These are phyloP conservation scores for Candida bentonensis DNA, from an alignment of 805 yeast species.

Conservation along the genomic window DNA sequence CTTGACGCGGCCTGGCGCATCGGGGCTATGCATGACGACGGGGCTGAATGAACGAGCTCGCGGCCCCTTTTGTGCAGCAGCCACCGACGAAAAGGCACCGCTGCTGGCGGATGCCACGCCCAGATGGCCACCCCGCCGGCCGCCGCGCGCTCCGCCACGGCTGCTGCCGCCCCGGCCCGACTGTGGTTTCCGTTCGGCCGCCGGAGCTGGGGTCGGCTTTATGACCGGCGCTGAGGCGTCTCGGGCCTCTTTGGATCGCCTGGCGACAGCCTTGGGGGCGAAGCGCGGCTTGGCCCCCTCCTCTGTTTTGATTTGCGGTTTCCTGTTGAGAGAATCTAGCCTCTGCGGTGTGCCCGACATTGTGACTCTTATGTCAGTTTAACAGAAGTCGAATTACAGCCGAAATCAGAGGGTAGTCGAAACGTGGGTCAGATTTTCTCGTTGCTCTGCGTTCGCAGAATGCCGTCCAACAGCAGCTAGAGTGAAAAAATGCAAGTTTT, in stretches of 20 bases:
- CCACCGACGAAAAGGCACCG: constrained; percentile 3
- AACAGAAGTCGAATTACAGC: too few relatives aligned
- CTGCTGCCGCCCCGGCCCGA: constrained; percentile 12
- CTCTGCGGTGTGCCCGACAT: not conserved
- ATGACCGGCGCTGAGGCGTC: constrained; percentile 59
- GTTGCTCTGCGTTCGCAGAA: too few relatives aligned
- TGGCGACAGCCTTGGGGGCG: constrained; percentile 75
- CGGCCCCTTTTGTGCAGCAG: constrained; percentile 3
- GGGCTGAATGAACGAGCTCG: constrained; percentile 4
- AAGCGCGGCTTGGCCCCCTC: constrained; percentile 32
- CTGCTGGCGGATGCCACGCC: constrained; percentile 1
- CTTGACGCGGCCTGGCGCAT: constrained; percentile 7
- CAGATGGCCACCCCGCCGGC: constrained; percentile 6
- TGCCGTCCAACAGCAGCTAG: too few relatives aligned
- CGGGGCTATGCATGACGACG: constrained; percentile 1
- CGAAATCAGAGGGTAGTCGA: too few relatives aligned
- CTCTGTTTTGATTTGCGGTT: not conserved
- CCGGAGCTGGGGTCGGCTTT: constrained; percentile 14
- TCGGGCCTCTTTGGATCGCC: constrained; percentile 74
- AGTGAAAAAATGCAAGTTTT: too few relatives aligned
- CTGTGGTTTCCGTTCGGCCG: not conserved
- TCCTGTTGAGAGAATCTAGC: not conserved
- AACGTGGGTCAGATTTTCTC: too few relatives aligned
- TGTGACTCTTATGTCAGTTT: too few relatives aligned
- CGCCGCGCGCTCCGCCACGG: constrained; percentile 6